A percentile compares a stretch with the other conserved stretches of the same genome.
phyloP scores from a whole-genome alignment of 495 filamentous ascomycete species.

The Collariella sp. region DNA sequence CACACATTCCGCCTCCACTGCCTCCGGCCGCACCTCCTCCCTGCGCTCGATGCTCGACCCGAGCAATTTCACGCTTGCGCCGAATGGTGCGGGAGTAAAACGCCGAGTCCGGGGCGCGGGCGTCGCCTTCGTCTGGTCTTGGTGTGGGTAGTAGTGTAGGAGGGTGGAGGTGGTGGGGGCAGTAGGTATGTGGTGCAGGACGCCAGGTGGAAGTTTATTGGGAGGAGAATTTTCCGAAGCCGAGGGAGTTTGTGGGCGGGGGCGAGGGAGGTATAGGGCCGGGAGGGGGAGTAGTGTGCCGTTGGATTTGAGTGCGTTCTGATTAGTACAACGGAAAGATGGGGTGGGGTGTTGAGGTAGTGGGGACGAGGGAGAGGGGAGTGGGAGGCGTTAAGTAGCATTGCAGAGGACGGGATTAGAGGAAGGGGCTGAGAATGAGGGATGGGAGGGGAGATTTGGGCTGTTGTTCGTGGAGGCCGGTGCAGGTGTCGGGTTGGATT shows the following conservation, averaged over 20 bases:
- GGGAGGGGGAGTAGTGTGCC: constrained; percentile 91
- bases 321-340: constrained; percentile 3
- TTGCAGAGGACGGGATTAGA: not conserved
- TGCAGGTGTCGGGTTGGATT: not conserved
- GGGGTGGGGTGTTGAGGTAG: not conserved
- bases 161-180: constrained; percentile 25
- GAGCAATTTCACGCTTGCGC: constrained; percentile 64
- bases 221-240: constrained; percentile 78
- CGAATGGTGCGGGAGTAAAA: constrained; percentile 39
- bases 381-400: not conserved
- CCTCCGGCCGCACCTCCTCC: constrained; percentile 27
- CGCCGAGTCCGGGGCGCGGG: constrained; percentile 34
- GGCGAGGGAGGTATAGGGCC: constrained; percentile 70
- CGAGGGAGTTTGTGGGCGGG: constrained; percentile 64
- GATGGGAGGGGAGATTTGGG: not conserved
- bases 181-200: constrained; percentile 61
- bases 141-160: too few relatives aligned
- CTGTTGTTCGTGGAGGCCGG: too few relatives aligned
- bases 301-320: constrained; percentile 62
- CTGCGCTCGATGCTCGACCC: constrained; percentile 58
- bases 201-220: constrained; percentile 75
- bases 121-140: constrained; percentile 11
- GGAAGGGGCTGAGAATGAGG: not conserved
- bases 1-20: constrained; percentile 27
- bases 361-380: not conserved